Conservation (phyloP, 73 alveolate genomes). For the Paramecium octaurelia region DNA sequence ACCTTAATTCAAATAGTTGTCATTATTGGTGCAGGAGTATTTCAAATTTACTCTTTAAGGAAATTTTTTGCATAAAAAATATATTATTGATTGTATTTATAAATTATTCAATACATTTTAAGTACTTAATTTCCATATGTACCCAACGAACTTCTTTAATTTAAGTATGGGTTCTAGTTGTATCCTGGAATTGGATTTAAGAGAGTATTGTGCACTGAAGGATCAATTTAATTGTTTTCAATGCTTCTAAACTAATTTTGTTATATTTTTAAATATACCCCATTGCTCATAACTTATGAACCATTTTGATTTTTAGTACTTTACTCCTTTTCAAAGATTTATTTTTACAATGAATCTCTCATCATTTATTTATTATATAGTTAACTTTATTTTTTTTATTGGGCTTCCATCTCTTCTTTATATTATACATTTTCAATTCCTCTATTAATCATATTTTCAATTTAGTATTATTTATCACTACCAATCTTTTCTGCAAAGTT, state of each 20-base stretch:
- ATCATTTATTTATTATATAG: conserved; percentile 1
- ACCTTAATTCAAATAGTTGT: conserved; percentile 19
- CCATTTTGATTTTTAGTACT: background rate
- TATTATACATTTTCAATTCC: conserved; percentile 20
- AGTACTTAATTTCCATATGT: conserved; percentile 28
- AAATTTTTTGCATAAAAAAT: conserved; percentile 42
- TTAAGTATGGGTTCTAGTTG: conserved; percentile 30
- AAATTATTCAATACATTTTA: conserved; percentile 26
- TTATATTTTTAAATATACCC: background rate
- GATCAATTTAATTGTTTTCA: conserved; percentile 7
- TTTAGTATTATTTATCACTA: background rate
- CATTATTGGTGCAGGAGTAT: conserved; percentile 5
- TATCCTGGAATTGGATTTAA: conserved; percentile 28
- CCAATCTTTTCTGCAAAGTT: background rate
- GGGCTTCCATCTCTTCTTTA: background rate
- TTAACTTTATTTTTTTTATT: background rate
- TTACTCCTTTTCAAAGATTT: background rate
- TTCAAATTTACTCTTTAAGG: conserved; percentile 25
- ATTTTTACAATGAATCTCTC: background rate
- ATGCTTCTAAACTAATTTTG: background rate
- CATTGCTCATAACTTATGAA: background rate
- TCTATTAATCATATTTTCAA: conserved; percentile 19
- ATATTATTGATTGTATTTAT: conserved; percentile 37
- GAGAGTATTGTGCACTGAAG: background rate
- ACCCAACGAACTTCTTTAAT: background rate